phyloP scores from a whole-genome alignment of 768 basidiomycete species.

The Trametes cinnabarina region DNA sequence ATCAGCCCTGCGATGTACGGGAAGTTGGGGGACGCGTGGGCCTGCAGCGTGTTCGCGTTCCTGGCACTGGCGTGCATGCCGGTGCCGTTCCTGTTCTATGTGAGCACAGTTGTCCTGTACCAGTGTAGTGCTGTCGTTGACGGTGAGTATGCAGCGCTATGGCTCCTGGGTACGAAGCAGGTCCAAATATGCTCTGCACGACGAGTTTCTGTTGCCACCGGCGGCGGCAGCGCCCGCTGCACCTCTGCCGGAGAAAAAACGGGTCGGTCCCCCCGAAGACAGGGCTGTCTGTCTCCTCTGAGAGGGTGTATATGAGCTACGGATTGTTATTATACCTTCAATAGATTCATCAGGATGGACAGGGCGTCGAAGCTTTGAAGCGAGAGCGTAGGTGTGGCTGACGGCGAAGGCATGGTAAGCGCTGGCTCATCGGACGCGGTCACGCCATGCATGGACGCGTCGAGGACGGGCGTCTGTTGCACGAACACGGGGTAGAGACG shows the following conservation, averaged over 20 bases:
- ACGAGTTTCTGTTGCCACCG: not conserved
- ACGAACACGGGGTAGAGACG: not conserved
- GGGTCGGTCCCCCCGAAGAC: not conserved
- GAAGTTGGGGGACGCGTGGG: constrained; percentile 53
- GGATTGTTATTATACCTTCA: not conserved
- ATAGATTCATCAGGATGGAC: not conserved
- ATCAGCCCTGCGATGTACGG: constrained; percentile 53
- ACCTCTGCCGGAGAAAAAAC: constrained; percentile 2
- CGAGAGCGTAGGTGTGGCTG: not conserved
- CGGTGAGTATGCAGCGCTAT: constrained; percentile 5
- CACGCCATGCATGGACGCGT: not conserved
- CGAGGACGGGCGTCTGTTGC: not conserved
- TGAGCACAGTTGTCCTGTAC: constrained; percentile 29
- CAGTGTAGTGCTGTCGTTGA: not conserved
- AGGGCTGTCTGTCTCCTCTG: not conserved
- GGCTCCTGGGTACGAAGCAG: constrained; percentile 20
- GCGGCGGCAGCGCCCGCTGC: not conserved
- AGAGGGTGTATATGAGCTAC: constrained; percentile 2
- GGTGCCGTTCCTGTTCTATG: constrained; percentile 56
- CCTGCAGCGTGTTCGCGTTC: constrained; percentile 53
- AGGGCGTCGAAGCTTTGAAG: too few relatives aligned
- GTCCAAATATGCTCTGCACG: constrained; percentile 16
- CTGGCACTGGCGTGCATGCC: constrained; percentile 51
- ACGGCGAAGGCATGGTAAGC: not conserved
- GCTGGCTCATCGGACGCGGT: not conserved